phyloP scores from a whole-genome alignment of 2,329 filamentous ascomycete species.

The Microcyclosporella mali region DNA sequence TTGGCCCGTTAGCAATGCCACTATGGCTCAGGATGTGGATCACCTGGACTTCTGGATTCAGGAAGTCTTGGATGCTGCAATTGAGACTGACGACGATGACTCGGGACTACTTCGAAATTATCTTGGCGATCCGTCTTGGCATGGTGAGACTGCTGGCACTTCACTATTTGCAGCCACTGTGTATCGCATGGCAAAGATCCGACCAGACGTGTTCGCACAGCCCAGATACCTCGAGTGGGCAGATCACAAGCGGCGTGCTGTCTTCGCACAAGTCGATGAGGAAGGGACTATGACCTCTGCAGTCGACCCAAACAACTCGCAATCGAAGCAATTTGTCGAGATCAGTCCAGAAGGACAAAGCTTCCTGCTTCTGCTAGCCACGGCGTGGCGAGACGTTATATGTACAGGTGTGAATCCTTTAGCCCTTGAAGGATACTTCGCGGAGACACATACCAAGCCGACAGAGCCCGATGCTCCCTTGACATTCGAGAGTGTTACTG shows the following conservation, averaged over 20 bases:
- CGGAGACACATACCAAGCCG: slow-evolving; percentile 1
- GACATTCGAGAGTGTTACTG: too few species aligned
- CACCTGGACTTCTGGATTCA: slow-evolving; percentile 31
- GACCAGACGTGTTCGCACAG: slow-evolving; percentile 32
- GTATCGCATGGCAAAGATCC: slow-evolving; percentile 42
- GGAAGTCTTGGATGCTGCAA: slow-evolving; percentile 35
- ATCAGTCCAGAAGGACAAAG: slow-evolving; percentile 40
- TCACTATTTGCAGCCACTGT: slow-evolving; percentile 40
- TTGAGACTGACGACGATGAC: slow-evolving; percentile 31
- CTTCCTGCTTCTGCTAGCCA: slow-evolving; percentile 40
- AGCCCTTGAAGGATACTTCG: not conserved
- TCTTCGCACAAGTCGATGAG: slow-evolving; percentile 32
- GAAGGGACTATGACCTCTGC: slow-evolving; percentile 38
- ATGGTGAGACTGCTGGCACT: slow-evolving; percentile 46
- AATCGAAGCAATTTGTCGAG: slow-evolving; percentile 16
- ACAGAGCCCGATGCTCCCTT: not conserved
- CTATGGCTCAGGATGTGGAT: slow-evolving; percentile 18
- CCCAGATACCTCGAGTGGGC: slow-evolving; percentile 40
- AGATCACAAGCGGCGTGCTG: slow-evolving; percentile 34
- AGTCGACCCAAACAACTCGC: slow-evolving; percentile 38
- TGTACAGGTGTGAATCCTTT: slow-evolving; percentile 12
- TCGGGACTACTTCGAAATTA: slow-evolving; percentile 44
- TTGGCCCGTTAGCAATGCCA: slow-evolving; percentile 22
- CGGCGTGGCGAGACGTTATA: slow-evolving; percentile 39
- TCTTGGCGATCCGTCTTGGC: slow-evolving; percentile 34